These are phyloP conservation scores for Fraxinus sp. DNA, from an alignment of 305 asterid genomes.

Conservation along the genomic window DNA sequence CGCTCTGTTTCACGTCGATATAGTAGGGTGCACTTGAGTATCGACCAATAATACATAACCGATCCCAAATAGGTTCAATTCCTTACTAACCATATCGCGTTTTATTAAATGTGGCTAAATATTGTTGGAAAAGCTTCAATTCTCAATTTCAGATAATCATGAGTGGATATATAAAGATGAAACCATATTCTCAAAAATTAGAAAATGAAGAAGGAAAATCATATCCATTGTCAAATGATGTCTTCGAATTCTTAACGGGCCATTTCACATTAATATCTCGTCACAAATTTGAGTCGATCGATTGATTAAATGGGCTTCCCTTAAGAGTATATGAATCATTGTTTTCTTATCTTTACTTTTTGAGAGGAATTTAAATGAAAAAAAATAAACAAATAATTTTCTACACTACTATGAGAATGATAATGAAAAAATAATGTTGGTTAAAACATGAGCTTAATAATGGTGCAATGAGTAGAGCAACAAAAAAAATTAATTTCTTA, in stretches of 20 bases:
- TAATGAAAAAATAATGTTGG: too few species aligned
- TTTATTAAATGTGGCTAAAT: neutral
- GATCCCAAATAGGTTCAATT: neutral
- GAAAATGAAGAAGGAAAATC: neutral
- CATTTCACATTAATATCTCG: neutral
- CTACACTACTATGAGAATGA: too few species aligned
- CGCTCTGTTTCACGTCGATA: neutral
- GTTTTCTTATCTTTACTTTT: neutral
- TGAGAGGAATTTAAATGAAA: neutral
- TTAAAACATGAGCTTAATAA: neutral
- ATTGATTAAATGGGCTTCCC: neutral
- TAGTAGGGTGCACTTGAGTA: neutral
- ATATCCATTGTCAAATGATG: neutral
- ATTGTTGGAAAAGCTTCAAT: neutral
- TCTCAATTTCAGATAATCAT: neutral
- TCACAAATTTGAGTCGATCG: neutral
- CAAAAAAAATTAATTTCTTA: too few species aligned
- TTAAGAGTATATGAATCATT: neutral
- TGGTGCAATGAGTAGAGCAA: neutral
- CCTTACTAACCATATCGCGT: too few species aligned
- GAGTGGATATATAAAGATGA: neutral
- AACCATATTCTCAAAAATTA: neutral
- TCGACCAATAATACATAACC: neutral
- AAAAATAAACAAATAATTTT: neutral
- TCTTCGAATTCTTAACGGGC: neutral